phyloP scores from a whole-genome alignment of 2,329 filamentous ascomycete species.

The Colletotrichum viniferum region DNA sequence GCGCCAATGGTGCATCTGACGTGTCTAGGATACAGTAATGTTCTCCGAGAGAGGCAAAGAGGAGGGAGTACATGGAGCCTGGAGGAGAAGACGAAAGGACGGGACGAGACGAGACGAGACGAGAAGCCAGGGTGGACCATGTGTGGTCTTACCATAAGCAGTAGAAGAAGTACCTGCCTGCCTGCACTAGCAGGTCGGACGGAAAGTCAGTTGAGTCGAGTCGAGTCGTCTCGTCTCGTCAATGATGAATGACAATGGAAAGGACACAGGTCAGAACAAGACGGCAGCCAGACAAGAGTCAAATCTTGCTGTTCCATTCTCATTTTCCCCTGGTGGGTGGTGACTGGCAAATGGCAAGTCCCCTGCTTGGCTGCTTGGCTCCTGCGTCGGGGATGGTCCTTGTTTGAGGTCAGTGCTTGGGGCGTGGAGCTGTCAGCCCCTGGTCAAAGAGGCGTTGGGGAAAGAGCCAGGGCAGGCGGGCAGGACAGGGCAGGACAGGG shows the following conservation, averaged over 20 bases:
- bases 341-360: not conserved
- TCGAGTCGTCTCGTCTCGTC: not conserved
- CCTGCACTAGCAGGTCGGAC: not conserved
- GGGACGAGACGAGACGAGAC: not conserved
- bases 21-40: slow-evolving; percentile 1
- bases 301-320: not conserved
- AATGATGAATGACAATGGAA: not conserved
- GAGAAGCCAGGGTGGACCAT: not conserved
- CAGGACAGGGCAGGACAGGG: not conserved
- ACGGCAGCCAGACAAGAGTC: not conserved
- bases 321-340: not conserved
- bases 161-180: not conserved
- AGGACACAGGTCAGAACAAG: not conserved
- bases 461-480: not conserved
- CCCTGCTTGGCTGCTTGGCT: not conserved
- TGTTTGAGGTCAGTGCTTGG: slow-evolving; percentile 19
- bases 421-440: not conserved
- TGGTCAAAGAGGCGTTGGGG: not conserved
- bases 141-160: not conserved
- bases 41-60: not conserved
- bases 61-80: not conserved
- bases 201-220: not conserved
- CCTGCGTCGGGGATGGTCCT: slow-evolving; percentile 12
- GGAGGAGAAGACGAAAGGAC: not conserved
- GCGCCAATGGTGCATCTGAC: not conserved